Conservation (phyloP, 2,329 filamentous ascomycete species). For the Periconia sp. region DNA sequence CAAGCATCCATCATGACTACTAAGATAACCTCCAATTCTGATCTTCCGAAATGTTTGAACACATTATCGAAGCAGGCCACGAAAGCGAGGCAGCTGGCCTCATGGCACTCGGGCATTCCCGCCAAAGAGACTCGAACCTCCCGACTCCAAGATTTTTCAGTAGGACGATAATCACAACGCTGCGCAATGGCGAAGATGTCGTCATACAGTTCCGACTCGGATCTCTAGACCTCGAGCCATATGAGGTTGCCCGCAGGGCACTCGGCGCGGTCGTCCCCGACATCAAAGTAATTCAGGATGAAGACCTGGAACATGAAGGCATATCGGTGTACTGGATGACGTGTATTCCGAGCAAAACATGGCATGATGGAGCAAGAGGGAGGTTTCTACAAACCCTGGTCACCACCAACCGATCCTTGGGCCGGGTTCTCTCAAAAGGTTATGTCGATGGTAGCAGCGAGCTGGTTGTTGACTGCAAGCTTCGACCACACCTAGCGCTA, state of each 20-base stretch:
- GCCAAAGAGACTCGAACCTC: slow-evolving; percentile 18
- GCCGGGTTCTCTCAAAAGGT: slow-evolving; percentile 10
- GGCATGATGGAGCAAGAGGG: slow-evolving; percentile 13
- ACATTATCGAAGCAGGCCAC: too few species aligned
- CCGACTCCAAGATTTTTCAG: slow-evolving; percentile 26
- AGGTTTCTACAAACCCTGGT: slow-evolving; percentile 6
- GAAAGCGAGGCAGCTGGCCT: too few species aligned
- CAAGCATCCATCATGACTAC: too few species aligned
- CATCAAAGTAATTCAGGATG: slow-evolving; percentile 17
- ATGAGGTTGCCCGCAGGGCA: slow-evolving; percentile 15
- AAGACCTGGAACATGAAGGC: slow-evolving; percentile 15
- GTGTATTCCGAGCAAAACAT: slow-evolving; percentile 21
- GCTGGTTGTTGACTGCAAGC: slow-evolving; percentile 7
- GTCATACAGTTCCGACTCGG: slow-evolving; percentile 27
- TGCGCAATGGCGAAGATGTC: slow-evolving; percentile 16
- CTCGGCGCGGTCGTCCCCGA: slow-evolving; percentile 23
- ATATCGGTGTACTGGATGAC: slow-evolving; percentile 26
- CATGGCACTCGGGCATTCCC: too few species aligned
- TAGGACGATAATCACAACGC: slow-evolving; percentile 23
- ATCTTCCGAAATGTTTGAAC: too few species aligned
- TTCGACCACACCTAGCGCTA: slow-evolving; percentile 11
- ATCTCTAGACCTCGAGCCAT: slow-evolving; percentile 19
- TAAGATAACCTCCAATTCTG: too few species aligned
- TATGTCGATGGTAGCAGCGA: slow-evolving; percentile 12
- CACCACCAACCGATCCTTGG: slow-evolving; percentile 5